Percentiles rank a stretch among this genome's conserved stretches.
These are phyloP conservation scores for Penicillium sp. DNA, from an alignment of 2,329 filamentous ascomycete species.

Conservation along the genomic window DNA sequence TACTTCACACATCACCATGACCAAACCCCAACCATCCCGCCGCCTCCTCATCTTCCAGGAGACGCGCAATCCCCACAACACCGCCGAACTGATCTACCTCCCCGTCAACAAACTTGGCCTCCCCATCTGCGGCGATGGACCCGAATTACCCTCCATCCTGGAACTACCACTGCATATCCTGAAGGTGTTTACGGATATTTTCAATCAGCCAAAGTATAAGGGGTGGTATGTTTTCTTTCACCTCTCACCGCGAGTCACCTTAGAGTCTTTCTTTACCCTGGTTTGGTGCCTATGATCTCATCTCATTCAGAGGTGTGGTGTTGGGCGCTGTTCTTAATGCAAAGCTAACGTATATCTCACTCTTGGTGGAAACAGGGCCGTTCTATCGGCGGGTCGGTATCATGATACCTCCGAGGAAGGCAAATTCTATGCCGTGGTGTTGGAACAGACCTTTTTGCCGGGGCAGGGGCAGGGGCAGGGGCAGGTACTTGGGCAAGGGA, in stretches of 20 bases:
- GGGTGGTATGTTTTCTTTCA: slow-evolving; percentile 31
- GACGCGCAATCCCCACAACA: slow-evolving; percentile 33
- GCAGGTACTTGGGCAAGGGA: background rate
- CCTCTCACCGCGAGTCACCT: background rate
- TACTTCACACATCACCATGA: slow-evolving; percentile 1
- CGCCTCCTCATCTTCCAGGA: slow-evolving; percentile 42
- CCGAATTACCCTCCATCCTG: slow-evolving; percentile 36
- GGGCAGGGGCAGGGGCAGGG: background rate
- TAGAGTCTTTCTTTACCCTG: background rate
- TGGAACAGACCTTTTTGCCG: slow-evolving; percentile 31
- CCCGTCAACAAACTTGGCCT: slow-evolving; percentile 41
- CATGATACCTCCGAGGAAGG: slow-evolving; percentile 40
- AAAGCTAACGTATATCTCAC: background rate
- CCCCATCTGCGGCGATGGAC: slow-evolving; percentile 36
- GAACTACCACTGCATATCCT: slow-evolving; percentile 38
- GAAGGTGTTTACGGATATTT: slow-evolving; percentile 42
- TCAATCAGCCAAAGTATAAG: slow-evolving; percentile 41
- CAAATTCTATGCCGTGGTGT: slow-evolving; percentile 40
- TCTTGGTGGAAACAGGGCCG: slow-evolving; percentile 26
- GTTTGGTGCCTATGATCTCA: background rate
- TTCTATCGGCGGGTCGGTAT: slow-evolving; percentile 37
- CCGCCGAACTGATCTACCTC: slow-evolving; percentile 31
- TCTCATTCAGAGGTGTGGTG: too few relatives aligned
- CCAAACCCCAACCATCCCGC: slow-evolving; percentile 9
- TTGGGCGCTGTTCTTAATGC: background rate